A percentile compares a stretch with the other conserved stretches of the same genome.
These are phyloP conservation scores for Pleurotus eryngii DNA, from an alignment of 768 basidiomycete species.

Conservation along the genomic window DNA sequence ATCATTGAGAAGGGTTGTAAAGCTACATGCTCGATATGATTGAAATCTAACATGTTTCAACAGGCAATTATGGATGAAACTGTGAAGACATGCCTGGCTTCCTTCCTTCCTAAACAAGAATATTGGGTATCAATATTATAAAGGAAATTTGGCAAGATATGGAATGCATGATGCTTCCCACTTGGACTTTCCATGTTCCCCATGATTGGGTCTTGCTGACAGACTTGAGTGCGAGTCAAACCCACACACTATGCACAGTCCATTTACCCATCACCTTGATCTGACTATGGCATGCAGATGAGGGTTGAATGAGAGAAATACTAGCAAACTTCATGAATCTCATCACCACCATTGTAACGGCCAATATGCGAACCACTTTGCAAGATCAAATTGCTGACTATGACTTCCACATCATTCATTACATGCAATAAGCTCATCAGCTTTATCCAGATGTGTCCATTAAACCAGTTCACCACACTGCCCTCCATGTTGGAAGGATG, in stretches of 20 bases:
- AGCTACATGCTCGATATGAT: background rate
- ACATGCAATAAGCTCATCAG: background rate
- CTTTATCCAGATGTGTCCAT: background rate
- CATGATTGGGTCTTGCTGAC: slow-evolving; percentile 16
- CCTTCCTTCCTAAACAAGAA: background rate
- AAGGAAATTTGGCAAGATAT: slow-evolving; percentile 25
- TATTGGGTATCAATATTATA: slow-evolving; percentile 30
- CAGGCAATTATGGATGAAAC: background rate
- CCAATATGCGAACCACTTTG: background rate
- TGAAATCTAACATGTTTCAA: background rate
- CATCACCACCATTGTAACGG: background rate
- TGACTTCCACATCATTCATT: background rate
- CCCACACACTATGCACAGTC: slow-evolving; percentile 1
- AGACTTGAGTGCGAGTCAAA: background rate
- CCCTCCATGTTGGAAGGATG: background rate
- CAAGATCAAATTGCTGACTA: background rate
- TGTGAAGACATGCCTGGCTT: background rate
- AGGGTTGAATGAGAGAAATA: background rate
- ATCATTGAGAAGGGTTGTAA: background rate
- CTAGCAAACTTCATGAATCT: background rate
- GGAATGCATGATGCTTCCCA: slow-evolving; percentile 21
- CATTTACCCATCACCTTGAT: slow-evolving; percentile 1
- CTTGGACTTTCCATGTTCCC: slow-evolving; percentile 28
- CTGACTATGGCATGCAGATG: background rate
- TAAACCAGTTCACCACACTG: background rate